phyloP scores from a whole-genome alignment of 2,329 filamentous ascomycete genomes.

The Raffaelea arxii region DNA sequence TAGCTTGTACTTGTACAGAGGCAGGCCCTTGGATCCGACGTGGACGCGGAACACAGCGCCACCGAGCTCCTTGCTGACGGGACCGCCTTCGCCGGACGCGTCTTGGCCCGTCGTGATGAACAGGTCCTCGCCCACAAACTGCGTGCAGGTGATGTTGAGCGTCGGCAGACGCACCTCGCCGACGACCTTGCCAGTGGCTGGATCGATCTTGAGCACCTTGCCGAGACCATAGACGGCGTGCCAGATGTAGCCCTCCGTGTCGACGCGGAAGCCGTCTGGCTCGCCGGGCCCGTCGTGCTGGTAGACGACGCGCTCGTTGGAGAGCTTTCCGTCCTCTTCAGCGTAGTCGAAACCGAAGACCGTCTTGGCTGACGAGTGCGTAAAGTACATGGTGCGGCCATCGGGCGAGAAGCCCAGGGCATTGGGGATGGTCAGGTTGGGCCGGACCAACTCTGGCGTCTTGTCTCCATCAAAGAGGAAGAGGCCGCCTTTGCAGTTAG shows the following conservation, averaged over 20 bases:
- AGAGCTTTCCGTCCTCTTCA: constrained; percentile 49
- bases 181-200: constrained; percentile 53
- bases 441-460: constrained; percentile 48
- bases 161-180: constrained; percentile 72
- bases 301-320: constrained; percentile 65
- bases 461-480: constrained; percentile 60
- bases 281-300: constrained; percentile 53
- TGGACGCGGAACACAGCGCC: constrained; percentile 69
- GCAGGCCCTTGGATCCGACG: constrained; percentile 60
- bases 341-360: constrained; percentile 72
- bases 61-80: constrained; percentile 51
- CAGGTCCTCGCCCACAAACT: constrained; percentile 65
- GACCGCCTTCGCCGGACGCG: constrained; percentile 53
- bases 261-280: constrained; percentile 79
- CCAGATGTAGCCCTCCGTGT: constrained; percentile 81
- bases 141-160: constrained; percentile 68
- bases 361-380: constrained; percentile 61
- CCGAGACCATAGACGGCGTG: constrained; percentile 73
- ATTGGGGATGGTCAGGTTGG: constrained; percentile 70
- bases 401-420: constrained; percentile 71
- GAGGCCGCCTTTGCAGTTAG: constrained; percentile 47
- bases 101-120: constrained; percentile 70
- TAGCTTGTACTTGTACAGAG: constrained; percentile 55
- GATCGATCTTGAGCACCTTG: constrained; percentile 64
- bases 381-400: constrained; percentile 69